Conservation (phyloP, 2,329 filamentous ascomycete genomes). For the Nakataea oryzae region DNA sequence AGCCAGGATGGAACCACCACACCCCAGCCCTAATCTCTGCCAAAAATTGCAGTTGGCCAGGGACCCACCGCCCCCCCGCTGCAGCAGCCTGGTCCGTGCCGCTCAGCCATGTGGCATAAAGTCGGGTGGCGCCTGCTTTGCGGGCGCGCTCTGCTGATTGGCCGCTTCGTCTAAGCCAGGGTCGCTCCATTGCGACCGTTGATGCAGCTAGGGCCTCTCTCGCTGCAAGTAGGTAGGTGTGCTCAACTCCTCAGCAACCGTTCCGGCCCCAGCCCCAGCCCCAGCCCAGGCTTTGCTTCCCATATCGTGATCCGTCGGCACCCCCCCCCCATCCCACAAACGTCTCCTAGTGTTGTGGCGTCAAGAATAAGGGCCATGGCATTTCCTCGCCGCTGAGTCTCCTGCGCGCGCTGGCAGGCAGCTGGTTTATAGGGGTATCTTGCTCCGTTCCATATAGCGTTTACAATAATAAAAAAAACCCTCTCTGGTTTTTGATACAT, state of each 20-base stretch:
- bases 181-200: too few relatives aligned
- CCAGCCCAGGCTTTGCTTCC: too few relatives aligned
- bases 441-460: neutral
- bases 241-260: too few relatives aligned
- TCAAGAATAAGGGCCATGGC: neutral
- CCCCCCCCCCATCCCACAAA: neutral
- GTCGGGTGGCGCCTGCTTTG: too few relatives aligned
- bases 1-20: too few relatives aligned
- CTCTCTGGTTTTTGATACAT: neutral
- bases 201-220: too few relatives aligned
- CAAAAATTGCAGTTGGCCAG: neutral
- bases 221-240: too few relatives aligned
- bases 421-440: neutral
- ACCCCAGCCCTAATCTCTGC: too few relatives aligned
- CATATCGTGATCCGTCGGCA: too few relatives aligned
- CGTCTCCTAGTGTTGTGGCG: neutral
- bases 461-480: too few relatives aligned
- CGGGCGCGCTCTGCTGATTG: neutral
- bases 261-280: too few relatives aligned
- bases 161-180: neutral
- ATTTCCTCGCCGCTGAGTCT: neutral
- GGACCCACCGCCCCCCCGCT: neutral
- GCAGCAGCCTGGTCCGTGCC: neutral
- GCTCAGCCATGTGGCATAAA: too few relatives aligned
- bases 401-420: neutral